These are phyloP conservation scores for Beauveria asiatica DNA, from an alignment of 2,329 filamentous ascomycete genomes.

Conservation along the genomic window DNA sequence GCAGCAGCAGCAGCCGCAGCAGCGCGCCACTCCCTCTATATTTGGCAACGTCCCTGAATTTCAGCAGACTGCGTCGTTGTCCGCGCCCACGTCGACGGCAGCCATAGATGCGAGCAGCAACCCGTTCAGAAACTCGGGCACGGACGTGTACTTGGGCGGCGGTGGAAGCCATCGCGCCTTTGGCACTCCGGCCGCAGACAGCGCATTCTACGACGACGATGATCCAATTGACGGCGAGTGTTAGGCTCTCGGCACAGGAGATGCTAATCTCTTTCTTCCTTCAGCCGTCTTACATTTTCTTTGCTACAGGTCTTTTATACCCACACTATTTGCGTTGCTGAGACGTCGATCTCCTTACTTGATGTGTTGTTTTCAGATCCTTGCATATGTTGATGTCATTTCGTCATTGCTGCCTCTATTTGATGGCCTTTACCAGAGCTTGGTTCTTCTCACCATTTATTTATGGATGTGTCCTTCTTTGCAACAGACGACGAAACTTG, in stretches of 20 bases:
- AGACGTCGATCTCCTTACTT: neutral
- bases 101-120: neutral
- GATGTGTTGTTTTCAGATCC: neutral
- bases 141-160: slow-evolving; percentile 12
- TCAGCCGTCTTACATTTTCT: neutral
- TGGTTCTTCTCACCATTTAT: no score
- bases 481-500: neutral
- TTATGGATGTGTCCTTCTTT: neutral
- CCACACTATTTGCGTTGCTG: neutral
- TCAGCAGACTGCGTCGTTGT: neutral
- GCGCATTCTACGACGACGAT: slow-evolving; percentile 15
- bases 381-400: neutral
- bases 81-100: neutral
- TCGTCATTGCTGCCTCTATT: neutral
- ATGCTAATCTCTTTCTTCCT: neutral
- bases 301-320: neutral
- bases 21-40: neutral
- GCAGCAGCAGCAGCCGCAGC: neutral
- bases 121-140: slow-evolving; percentile 10
- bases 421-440: no score
- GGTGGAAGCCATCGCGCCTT: neutral
- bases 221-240: slow-evolving; percentile 28
- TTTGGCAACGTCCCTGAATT: neutral
- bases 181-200: neutral
- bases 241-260: slow-evolving; percentile 14